Conservation (phyloP, 441 rosid genomes). For the Populus trichocarpa region DNA sequence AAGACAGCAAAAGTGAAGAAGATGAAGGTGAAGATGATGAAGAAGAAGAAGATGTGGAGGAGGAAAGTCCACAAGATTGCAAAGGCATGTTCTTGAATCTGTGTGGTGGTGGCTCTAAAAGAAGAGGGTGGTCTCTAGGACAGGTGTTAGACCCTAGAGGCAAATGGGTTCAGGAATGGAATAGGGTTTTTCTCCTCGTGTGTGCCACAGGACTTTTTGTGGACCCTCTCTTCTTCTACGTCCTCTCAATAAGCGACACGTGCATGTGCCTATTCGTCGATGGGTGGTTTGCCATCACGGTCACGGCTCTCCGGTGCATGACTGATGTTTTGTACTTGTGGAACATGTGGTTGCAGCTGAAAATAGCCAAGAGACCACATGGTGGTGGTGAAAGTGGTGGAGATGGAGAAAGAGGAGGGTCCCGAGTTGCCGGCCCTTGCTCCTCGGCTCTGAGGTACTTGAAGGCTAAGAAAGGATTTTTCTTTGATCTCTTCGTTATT, state of each 20-base stretch:
- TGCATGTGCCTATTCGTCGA: constrained; percentile 81
- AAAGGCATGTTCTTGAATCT: background rate
- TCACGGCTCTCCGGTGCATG: constrained; percentile 90
- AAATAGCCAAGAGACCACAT: constrained; percentile 41
- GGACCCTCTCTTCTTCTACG: constrained; percentile 91
- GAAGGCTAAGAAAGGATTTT: constrained; percentile 57
- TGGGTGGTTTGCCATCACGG: constrained; percentile 87
- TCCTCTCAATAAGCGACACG: constrained; percentile 60
- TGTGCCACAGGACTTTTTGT: constrained; percentile 80
- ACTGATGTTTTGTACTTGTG: constrained; percentile 76
- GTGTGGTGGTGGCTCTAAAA: constrained; percentile 21
- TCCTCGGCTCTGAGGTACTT: constrained; percentile 27
- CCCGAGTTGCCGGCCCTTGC: constrained; percentile 1
- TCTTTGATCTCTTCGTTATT: constrained; percentile 78
- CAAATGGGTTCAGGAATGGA: constrained; percentile 86
- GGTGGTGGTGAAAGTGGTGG: constrained; percentile 8
- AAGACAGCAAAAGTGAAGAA: constrained; percentile 6
- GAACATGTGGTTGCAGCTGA: constrained; percentile 83
- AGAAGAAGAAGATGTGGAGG: constrained; percentile 25
- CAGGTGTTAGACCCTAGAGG: constrained; percentile 75
- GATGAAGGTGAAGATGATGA: constrained; percentile 18
- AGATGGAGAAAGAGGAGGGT: background rate
- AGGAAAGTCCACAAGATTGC: constrained; percentile 4
- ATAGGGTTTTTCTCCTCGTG: constrained; percentile 68
- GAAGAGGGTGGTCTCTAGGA: constrained; percentile 43